These are phyloP conservation scores for Wallemia mellicola DNA, from an alignment of 1,284 basidiomycete genomes.

Conservation along the genomic window DNA sequence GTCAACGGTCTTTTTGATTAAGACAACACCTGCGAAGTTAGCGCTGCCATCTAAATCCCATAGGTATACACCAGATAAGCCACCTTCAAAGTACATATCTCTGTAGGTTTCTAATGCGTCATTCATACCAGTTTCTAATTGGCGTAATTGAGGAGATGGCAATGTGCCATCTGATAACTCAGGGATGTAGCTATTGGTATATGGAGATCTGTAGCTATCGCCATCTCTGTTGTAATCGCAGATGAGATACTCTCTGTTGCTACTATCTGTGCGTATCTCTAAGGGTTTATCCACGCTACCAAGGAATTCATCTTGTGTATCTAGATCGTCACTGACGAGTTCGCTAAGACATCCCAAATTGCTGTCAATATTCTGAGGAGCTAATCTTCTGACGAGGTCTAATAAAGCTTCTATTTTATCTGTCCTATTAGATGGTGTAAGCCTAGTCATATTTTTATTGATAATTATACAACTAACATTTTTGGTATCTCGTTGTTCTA, in stretches of 20 bases:
- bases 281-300: slow-evolving; percentile 88
- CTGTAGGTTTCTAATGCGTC: slow-evolving; percentile 93
- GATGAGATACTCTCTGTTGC: slow-evolving; percentile 58
- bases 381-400: slow-evolving; percentile 80
- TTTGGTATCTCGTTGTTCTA: not conserved
- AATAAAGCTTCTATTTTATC: slow-evolving; percentile 43
- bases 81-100: slow-evolving; percentile 94
- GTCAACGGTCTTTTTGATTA: slow-evolving; percentile 46
- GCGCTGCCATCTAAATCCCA: slow-evolving; percentile 74
- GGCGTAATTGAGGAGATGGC: slow-evolving; percentile 53
- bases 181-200: slow-evolving; percentile 85
- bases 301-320: slow-evolving; percentile 79
- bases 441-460: too few relatives aligned
- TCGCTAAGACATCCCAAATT: slow-evolving; percentile 56
- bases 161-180: slow-evolving; percentile 57
- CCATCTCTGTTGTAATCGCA: slow-evolving; percentile 97
- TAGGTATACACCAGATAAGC: slow-evolving; percentile 85
- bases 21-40: slow-evolving; percentile 72
- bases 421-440: not conserved
- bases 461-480: not conserved
- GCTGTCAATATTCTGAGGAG: slow-evolving; percentile 63
- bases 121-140: slow-evolving; percentile 75
- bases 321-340: slow-evolving; percentile 35
- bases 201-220: slow-evolving; percentile 84
- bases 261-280: slow-evolving; percentile 43